Evolutionary conservation across 2,329 filamentous ascomycete species (phyloP).

Genomic region (Ophiocordyceps robertsii): DNA sequence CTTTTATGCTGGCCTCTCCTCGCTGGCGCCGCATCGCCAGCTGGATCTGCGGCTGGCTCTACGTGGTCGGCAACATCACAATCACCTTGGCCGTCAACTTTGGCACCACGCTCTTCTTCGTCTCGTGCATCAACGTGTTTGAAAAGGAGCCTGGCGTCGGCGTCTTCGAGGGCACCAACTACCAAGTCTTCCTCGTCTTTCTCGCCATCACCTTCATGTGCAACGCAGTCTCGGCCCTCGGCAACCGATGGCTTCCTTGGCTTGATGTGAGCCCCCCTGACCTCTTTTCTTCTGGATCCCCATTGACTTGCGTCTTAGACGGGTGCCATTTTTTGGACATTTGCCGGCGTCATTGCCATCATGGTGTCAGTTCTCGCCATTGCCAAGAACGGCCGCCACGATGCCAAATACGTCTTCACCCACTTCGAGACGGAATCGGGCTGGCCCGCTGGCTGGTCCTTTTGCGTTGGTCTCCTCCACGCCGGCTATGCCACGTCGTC

Average conservation of each 20-base stretch:
- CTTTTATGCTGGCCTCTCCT: constrained; percentile 56
- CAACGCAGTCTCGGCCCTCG: constrained; percentile 51
- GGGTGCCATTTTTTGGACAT: constrained; percentile 62
- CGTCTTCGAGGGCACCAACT: constrained; percentile 35
- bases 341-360: constrained; percentile 55
- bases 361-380: constrained; percentile 48
- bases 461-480: constrained; percentile 58
- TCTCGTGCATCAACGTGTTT: constrained; percentile 43
- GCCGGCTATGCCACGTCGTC: constrained; percentile 63
- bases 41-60: constrained; percentile 65
- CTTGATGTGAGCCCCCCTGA: constrained; percentile 47
- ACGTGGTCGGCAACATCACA: constrained; percentile 67
- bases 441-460: constrained; percentile 60
- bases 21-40: constrained; percentile 48
- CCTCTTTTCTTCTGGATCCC: background rate
- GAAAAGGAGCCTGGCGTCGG: constrained; percentile 26
- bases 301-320: constrained; percentile 29
- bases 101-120: constrained; percentile 54
- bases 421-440: constrained; percentile 56
- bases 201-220: constrained; percentile 52
- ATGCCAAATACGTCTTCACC: constrained; percentile 50
- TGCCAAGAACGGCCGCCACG: constrained; percentile 53
- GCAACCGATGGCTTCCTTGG: constrained; percentile 52
- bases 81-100: constrained; percentile 78
- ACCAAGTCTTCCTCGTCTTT: constrained; percentile 61